A percentile compares a stretch with the other conserved stretches of the same genome.
Conservation (phyloP, 2,329 filamentous ascomycete species). For the Gnomoniopsis sp. region DNA sequence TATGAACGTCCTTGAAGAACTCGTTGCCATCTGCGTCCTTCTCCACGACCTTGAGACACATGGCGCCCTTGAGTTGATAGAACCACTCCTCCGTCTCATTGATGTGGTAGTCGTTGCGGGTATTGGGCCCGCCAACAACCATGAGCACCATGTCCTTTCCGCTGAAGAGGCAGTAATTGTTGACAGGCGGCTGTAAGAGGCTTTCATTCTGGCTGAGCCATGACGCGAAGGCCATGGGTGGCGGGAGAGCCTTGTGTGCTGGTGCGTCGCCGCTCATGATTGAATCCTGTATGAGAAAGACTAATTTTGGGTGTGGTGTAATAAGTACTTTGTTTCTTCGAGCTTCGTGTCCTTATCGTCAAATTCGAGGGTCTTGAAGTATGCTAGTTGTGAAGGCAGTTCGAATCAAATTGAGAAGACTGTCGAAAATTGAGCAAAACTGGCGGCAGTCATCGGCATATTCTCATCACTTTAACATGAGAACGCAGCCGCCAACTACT, state of each 20-base stretch:
- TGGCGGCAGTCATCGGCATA: background rate
- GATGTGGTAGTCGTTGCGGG: constrained; percentile 23
- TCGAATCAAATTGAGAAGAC: background rate
- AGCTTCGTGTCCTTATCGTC: background rate
- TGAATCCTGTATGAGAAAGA: background rate
- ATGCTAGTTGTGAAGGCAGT: background rate
- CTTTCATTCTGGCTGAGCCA: constrained; percentile 18
- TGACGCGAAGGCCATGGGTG: constrained; percentile 22
- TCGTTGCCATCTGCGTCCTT: constrained; percentile 10
- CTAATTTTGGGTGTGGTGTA: no score
- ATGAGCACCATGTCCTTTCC: constrained; percentile 22
- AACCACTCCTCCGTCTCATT: constrained; percentile 24
- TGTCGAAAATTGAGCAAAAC: background rate
- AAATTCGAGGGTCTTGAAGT: background rate
- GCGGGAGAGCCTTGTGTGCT: constrained; percentile 15
- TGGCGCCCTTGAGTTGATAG: constrained; percentile 24
- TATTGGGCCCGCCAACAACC: constrained; percentile 23
- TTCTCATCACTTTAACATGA: background rate
- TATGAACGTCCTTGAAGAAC: constrained; percentile 17
- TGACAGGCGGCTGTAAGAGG: constrained; percentile 22
- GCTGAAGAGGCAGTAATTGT: constrained; percentile 23
- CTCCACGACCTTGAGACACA: constrained; percentile 19
- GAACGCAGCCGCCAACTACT: no score
- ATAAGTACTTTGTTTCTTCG: background rate
- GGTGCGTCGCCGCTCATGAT: constrained; percentile 8